Evolutionary conservation across 352 stramenopile genomes (phyloP).

Genomic region (Pythium diclinum): DNA sequence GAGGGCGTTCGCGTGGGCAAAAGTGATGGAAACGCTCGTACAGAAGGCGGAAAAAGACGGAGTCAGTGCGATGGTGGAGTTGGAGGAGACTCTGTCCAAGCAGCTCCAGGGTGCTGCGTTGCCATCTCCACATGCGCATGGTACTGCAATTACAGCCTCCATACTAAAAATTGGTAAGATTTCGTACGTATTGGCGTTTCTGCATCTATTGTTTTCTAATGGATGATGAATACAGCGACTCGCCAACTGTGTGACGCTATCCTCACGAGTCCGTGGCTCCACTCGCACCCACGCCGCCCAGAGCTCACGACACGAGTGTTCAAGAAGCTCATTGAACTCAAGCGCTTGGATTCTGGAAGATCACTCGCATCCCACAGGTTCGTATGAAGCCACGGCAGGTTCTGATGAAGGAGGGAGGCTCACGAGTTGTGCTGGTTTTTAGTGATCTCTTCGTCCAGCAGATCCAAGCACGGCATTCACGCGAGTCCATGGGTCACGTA

Average conservation of each 20-base stretch:
- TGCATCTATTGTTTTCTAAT: background rate
- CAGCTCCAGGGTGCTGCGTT: constrained; percentile 9
- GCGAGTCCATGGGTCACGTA: background rate
- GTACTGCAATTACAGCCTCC: background rate
- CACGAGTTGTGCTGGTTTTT: background rate
- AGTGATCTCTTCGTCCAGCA: constrained; percentile 16
- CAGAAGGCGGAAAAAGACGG: constrained; percentile 9
- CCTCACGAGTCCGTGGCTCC: constrained; percentile 22
- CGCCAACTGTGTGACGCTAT: constrained; percentile 17
- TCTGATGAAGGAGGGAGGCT: background rate
- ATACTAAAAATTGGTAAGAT: constrained; percentile 13
- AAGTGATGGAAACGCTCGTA: constrained; percentile 20
- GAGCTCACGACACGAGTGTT: constrained; percentile 9
- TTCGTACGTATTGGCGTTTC: background rate
- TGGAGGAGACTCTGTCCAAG: constrained; percentile 7
- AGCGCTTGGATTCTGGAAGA: background rate
- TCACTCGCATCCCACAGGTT: background rate
- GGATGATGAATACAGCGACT: constrained; percentile 9
- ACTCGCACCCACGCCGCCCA: constrained; percentile 8
- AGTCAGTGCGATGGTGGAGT: background rate
- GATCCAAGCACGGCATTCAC: background rate
- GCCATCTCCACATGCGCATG: constrained; percentile 1
- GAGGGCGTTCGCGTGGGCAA: constrained; percentile 21
- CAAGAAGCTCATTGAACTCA: background rate
- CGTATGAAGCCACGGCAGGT: background rate